Evolutionary conservation across 176 grass and related monocot genomes (phyloP).

Genomic region (Thinopyrum elongatum): DNA sequence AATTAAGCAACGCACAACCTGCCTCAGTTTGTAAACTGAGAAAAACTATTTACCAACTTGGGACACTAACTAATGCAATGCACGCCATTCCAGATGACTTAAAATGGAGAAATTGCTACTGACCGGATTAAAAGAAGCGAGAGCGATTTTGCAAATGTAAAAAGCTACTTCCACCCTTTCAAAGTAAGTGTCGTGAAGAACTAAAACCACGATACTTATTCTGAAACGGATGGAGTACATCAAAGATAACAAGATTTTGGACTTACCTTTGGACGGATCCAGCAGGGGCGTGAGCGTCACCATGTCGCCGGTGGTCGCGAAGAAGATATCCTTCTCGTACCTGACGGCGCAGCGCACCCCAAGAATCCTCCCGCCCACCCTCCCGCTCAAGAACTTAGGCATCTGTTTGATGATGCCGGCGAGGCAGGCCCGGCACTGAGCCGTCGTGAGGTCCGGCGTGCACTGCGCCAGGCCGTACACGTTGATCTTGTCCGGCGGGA

Average conservation of each 20-base stretch:
- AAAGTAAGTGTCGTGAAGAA: too few relatives aligned
- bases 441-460: constrained; percentile 38
- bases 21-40: too few relatives aligned
- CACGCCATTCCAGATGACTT: too few relatives aligned
- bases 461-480: constrained; percentile 43
- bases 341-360: constrained; percentile 51
- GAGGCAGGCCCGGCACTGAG: constrained; percentile 38
- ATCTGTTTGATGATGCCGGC: constrained; percentile 13
- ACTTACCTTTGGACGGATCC: constrained; percentile 23
- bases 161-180: background rate
- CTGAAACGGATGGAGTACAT: too few relatives aligned
- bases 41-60: too few relatives aligned
- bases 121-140: background rate
- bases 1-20: too few relatives aligned
- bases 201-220: too few relatives aligned
- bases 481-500: constrained; percentile 8
- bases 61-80: too few relatives aligned
- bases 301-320: background rate
- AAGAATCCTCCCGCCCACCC: constrained; percentile 40
- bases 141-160: background rate
- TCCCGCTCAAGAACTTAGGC: background rate
- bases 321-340: constrained; percentile 54
- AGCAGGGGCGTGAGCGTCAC: constrained; percentile 19
- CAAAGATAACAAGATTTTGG: background rate
- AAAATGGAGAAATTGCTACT: background rate